Conservation (phyloP, 306 rosid species). For the Vachellia pachyceras region DNA sequence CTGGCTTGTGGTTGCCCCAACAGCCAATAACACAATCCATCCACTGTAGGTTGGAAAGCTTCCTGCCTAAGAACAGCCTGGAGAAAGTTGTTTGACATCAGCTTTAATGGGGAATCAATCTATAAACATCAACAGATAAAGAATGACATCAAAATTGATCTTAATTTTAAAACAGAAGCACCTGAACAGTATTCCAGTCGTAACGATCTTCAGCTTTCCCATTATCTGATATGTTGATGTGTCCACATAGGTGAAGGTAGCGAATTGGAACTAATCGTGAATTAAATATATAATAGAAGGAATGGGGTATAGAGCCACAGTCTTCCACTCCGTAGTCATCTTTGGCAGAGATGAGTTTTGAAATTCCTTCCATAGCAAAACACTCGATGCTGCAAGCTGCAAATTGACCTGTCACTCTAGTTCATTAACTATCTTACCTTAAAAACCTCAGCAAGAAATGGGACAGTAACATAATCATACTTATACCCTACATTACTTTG, state of each 20-base stretch:
- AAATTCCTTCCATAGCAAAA: slow-evolving; percentile 79
- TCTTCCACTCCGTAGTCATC: slow-evolving; percentile 92
- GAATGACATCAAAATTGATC: neutral
- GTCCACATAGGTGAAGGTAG: slow-evolving; percentile 86
- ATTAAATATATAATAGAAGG: slow-evolving; percentile 86
- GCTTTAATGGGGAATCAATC: slow-evolving; percentile 33
- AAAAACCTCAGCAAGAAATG: slow-evolving; percentile 87
- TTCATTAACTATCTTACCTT: slow-evolving; percentile 60
- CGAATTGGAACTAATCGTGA: slow-evolving; percentile 89
- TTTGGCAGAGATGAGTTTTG: slow-evolving; percentile 60
- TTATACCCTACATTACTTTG: slow-evolving; percentile 72
- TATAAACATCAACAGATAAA: slow-evolving; percentile 13
- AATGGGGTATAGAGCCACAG: slow-evolving; percentile 70
- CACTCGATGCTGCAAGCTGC: slow-evolving; percentile 86
- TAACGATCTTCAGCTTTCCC: slow-evolving; percentile 97
- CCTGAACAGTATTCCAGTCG: slow-evolving; percentile 92
- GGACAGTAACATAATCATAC: slow-evolving; percentile 95
- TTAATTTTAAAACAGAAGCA: slow-evolving; percentile 37
- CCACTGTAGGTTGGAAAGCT: slow-evolving; percentile 89
- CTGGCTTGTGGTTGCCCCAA: slow-evolving; percentile 99
- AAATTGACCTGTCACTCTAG: slow-evolving; percentile 15
- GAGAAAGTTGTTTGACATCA: slow-evolving; percentile 22
- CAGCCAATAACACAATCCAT: slow-evolving; percentile 85
- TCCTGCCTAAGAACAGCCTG: slow-evolving; percentile 81
- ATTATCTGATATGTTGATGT: slow-evolving; percentile 96